Evolutionary conservation across 768 basidiomycete species (phyloP), one percentile per base, ranked within the genome.

Genomic region (Leccinum rimulosum): DNA sequence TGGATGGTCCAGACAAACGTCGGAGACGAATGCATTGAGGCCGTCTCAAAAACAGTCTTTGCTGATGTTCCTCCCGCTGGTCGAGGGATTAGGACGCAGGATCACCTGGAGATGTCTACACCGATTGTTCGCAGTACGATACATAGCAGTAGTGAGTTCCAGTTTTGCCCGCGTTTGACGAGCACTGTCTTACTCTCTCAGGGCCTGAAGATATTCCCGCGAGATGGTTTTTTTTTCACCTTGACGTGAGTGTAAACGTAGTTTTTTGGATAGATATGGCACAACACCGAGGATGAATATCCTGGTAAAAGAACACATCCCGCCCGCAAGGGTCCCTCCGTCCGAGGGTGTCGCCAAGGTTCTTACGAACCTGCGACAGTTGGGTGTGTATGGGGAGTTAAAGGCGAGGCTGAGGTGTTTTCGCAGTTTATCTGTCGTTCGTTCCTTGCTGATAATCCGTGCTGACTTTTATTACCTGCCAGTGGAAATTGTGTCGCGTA

Each of bases 221-320:
- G 36, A 10, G 38, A n/a, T 40, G 22, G 22, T 40, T 36, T 36
- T 40, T 35, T 35, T 40, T 9, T 17, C 38, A 35, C 12, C 12
- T 1, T 9, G 40, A 40, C 8, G 43, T 45, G 43, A 45, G 43
- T 45, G 43, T 45, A 45, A 6, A 45, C 9, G 4, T 45, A 45
- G 14, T 49, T 22, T 49, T 27, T 11, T 12, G 48, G 35, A 62
- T 53, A 64, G 56, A 35, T 12, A 33, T 12, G 33, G 58, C 66
- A 59, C 62, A 58, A 72, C 68, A 79, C 83, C 88, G 70, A 82
- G 72, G 91, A 93, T 71, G 89, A 92, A 75, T 82, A 86, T 77
- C 86, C 90, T 93, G 90, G 90, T 93, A 92, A 93, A 87, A 77
- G 82, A 72, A 93, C 84, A 76, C 84, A 88, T 78, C 90, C 86